phyloP scores from a whole-genome alignment of 345 rosid genomes.

The Conringia planisiliqua region DNA sequence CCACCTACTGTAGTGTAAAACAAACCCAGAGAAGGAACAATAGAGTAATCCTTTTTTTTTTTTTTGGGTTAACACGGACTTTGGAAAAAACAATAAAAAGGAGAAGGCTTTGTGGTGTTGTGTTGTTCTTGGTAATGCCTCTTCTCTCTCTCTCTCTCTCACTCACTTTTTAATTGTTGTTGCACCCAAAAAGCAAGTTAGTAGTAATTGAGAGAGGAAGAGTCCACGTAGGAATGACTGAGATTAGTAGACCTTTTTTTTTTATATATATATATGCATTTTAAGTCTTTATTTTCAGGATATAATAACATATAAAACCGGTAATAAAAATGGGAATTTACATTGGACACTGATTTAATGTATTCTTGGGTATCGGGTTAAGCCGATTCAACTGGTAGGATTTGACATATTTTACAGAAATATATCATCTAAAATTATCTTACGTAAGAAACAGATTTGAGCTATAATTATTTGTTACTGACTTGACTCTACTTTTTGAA shows the following conservation, averaged over 20 bases:
- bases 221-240: constrained; percentile 22
- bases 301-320: neutral
- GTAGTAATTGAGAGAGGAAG: constrained; percentile 24
- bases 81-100: neutral
- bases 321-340: neutral
- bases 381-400: neutral
- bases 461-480: neutral
- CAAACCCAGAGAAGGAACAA: constrained; percentile 12
- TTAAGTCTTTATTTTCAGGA: neutral
- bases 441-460: neutral
- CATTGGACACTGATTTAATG: neutral
- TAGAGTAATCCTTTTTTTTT: neutral
- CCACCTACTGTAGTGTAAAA: constrained; percentile 16
- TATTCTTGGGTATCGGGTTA: neutral
- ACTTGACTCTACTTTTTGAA: neutral
- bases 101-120: constrained; percentile 34
- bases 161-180: constrained; percentile 45
- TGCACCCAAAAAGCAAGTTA: constrained; percentile 56
- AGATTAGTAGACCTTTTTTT: neutral
- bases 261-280: neutral
- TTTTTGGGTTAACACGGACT: neutral
- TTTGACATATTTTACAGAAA: neutral
- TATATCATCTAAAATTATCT: neutral
- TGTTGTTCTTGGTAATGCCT: constrained; percentile 26
- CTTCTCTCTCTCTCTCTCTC: constrained; percentile 8